Evolutionary conservation across 1,139 yeast species (phyloP).

Genomic region (Taphrina betulina): DNA sequence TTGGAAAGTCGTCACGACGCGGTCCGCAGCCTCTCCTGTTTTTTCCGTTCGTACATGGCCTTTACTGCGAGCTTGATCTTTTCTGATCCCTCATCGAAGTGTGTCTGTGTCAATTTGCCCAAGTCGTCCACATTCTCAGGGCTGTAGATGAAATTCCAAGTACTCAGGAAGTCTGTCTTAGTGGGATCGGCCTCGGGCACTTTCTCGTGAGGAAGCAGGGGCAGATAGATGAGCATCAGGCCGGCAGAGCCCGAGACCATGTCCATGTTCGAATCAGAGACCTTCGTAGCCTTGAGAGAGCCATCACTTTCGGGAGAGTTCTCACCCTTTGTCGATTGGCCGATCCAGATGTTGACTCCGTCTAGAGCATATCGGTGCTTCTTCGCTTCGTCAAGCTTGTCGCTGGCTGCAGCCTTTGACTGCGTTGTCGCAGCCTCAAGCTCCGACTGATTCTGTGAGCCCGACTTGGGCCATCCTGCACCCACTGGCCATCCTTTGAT

Average conservation of each 20-base stretch:
- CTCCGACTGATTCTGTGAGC: constrained; percentile 3
- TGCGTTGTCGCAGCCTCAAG: constrained; percentile 8
- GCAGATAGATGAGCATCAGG: constrained; percentile 39
- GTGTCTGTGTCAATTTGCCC: constrained; percentile 43
- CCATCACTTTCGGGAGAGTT: not conserved
- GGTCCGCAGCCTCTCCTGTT: constrained; percentile 28
- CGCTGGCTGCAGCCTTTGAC: constrained; percentile 3
- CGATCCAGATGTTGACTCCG: constrained; percentile 27
- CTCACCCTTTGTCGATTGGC: constrained; percentile 18
- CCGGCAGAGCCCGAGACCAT: constrained; percentile 30
- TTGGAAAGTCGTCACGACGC: not conserved
- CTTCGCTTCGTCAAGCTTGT: constrained; percentile 8
- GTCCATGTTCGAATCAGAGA: constrained; percentile 11
- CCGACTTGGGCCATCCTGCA: constrained; percentile 36
- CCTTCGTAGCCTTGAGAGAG: constrained; percentile 9
- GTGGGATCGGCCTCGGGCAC: constrained; percentile 39
- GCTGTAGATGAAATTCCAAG: constrained; percentile 40
- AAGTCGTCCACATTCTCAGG: constrained; percentile 41
- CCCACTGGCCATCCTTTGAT: constrained; percentile 39
- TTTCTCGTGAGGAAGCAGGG: constrained; percentile 37
- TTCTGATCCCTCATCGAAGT: constrained; percentile 38
- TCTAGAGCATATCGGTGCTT: not conserved
- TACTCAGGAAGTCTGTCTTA: constrained; percentile 37
- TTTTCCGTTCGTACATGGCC: constrained; percentile 38
- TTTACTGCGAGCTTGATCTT: constrained; percentile 37